phyloP scores from a whole-genome alignment of 345 rosid genomes.

The Eucalyptus cloeziana region DNA sequence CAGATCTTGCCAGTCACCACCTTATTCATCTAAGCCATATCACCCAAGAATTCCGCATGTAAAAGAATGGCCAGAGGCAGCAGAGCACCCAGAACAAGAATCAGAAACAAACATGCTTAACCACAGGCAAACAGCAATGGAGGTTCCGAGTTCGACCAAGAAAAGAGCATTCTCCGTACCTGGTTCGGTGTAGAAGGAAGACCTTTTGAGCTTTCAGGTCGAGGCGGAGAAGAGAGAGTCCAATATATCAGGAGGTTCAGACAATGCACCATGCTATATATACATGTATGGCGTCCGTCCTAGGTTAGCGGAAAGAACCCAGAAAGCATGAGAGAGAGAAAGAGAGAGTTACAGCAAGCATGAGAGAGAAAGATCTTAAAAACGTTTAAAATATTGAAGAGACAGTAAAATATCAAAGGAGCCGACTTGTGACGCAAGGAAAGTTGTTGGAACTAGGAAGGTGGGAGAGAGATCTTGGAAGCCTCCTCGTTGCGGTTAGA shows the following conservation, averaged over 20 bases:
- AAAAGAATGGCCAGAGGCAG: neutral
- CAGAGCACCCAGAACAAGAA: neutral
- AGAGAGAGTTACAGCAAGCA: neutral
- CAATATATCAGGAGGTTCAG: neutral
- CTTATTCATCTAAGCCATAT: neutral
- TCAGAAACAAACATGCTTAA: neutral
- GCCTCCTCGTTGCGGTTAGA: neutral
- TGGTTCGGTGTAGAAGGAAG: neutral
- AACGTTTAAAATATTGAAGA: neutral
- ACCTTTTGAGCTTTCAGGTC: neutral
- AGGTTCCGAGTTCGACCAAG: neutral
- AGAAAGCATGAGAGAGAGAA: neutral
- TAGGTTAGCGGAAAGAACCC: neutral
- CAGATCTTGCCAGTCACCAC: neutral
- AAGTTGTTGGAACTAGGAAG: neutral
- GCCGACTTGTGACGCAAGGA: constrained; percentile 27
- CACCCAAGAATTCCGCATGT: neutral
- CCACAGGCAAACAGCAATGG: neutral
- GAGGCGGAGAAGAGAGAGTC: neutral
- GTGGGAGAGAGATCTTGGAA: neutral
- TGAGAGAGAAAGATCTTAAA: neutral
- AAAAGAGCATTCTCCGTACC: neutral
- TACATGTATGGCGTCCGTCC: neutral
- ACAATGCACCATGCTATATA: neutral
- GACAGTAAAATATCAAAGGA: neutral